phyloP scores from a whole-genome alignment of 2,329 filamentous ascomycete genomes.

The Claviceps sp. region DNA sequence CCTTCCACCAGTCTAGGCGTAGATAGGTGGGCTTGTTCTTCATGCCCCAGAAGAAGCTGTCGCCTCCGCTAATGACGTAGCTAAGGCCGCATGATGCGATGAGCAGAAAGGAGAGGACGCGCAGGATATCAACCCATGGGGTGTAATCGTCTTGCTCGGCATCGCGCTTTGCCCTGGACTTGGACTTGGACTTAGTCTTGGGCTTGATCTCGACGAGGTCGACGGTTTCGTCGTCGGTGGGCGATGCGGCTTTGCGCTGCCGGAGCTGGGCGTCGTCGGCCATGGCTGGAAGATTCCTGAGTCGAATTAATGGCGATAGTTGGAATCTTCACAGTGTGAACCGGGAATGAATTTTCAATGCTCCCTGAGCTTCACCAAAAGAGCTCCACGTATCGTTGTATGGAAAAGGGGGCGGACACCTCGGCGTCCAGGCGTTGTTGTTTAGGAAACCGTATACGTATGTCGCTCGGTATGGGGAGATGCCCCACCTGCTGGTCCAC shows the following conservation, averaged over 20 bases:
- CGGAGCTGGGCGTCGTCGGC: slow-evolving; percentile 27
- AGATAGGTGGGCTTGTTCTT: slow-evolving; percentile 50
- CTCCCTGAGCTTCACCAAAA: neutral
- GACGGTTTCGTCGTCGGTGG: slow-evolving; percentile 9
- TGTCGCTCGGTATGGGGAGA: too few relatives aligned
- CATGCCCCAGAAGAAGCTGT: slow-evolving; percentile 55
- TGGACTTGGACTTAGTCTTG: slow-evolving; percentile 8
- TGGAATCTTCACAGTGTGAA: too few relatives aligned
- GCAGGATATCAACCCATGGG: slow-evolving; percentile 51
- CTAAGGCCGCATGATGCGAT: slow-evolving; percentile 56
- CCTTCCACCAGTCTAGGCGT: slow-evolving; percentile 42
- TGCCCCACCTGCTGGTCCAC: too few relatives aligned
- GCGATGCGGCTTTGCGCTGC: slow-evolving; percentile 27
- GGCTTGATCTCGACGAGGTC: slow-evolving; percentile 12
- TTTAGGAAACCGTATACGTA: too few relatives aligned
- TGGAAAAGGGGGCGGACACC: too few relatives aligned
- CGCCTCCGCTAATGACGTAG: slow-evolving; percentile 61
- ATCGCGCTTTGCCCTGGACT: slow-evolving; percentile 10
- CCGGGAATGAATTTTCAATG: too few relatives aligned
- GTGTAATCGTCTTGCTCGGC: slow-evolving; percentile 45
- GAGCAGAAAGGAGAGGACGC: slow-evolving; percentile 53
- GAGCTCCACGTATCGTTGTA: too few relatives aligned
- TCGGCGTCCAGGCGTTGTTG: too few relatives aligned
- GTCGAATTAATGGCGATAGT: neutral
- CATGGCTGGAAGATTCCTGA: slow-evolving; percentile 13